phyloP scores from a whole-genome alignment of 495 filamentous ascomycete genomes.

The Aspergillus campestris region DNA sequence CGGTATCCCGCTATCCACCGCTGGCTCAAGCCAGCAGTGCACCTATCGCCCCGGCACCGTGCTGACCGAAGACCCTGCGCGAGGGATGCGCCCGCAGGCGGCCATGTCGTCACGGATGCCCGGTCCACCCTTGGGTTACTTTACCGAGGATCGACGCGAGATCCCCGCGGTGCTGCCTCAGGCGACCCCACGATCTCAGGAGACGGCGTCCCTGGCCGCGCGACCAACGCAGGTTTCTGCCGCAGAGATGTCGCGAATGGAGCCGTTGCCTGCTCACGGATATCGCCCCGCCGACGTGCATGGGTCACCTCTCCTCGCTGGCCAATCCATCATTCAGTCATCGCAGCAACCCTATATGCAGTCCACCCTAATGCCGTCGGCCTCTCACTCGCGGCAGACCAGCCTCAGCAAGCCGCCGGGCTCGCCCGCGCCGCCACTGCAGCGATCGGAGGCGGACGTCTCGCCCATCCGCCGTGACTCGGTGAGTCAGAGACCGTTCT shows the following conservation, averaged over 20 bases:
- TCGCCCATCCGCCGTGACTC: conserved; percentile 33
- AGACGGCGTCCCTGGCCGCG: conserved; percentile 19
- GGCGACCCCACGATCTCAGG: conserved; percentile 19
- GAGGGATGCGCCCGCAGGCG: conserved; percentile 22
- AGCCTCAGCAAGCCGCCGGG: conserved; percentile 31
- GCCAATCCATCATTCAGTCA: conserved; percentile 4
- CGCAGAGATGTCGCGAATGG: conserved; percentile 30
- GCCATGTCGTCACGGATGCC: conserved; percentile 19
- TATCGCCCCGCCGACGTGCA: conserved; percentile 17
- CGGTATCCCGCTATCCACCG: conserved; percentile 29
- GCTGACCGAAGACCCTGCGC: conserved; percentile 24
- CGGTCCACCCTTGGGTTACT: conserved; percentile 38
- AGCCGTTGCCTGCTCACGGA: conserved; percentile 25
- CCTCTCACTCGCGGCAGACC: conserved; percentile 34
- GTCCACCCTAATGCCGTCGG: conserved; percentile 17
- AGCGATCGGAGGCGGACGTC: conserved; percentile 28
- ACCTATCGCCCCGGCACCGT: conserved; percentile 21
- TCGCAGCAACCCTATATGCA: conserved; percentile 23
- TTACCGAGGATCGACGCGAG: conserved; percentile 38
- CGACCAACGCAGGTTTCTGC: conserved; percentile 22
- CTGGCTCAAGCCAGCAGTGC: conserved; percentile 38
- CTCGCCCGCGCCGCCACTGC: conserved; percentile 27
- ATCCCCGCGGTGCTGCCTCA: conserved; percentile 23
- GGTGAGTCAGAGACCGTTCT: conserved; percentile 26
- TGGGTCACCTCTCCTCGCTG: conserved; percentile 13